Conservation (phyloP, 345 rosid genomes). For the Lepidium sativum region DNA sequence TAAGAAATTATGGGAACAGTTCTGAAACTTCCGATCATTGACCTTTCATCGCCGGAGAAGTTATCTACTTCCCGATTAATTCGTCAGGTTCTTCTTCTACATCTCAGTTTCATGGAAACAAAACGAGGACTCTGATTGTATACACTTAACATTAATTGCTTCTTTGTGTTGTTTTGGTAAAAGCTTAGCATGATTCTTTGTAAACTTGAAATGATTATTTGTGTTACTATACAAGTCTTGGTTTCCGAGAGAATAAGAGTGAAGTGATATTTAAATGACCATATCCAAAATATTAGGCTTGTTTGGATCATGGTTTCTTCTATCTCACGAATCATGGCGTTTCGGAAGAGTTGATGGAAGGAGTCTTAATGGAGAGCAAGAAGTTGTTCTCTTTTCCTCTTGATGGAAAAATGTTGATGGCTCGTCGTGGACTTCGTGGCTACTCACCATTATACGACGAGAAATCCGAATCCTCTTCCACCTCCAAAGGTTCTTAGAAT, state of each 20-base stretch:
- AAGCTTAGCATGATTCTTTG: background rate
- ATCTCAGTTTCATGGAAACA: background rate
- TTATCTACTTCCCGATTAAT: conserved; percentile 33
- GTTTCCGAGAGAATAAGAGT: background rate
- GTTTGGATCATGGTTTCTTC: conserved; percentile 71
- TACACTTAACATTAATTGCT: background rate
- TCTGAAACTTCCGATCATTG: conserved; percentile 42
- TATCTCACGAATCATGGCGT: conserved; percentile 80
- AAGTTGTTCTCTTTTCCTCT: conserved; percentile 64
- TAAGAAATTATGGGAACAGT: background rate
- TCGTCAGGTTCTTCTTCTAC: conserved; percentile 39
- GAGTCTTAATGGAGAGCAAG: conserved; percentile 44
- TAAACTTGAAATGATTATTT: background rate
- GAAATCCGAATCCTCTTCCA: conserved; percentile 19
- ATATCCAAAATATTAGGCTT: conserved; percentile 41
- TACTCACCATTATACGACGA: conserved; percentile 52
- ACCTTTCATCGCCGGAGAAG: conserved; percentile 39
- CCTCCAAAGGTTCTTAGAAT: conserved; percentile 2
- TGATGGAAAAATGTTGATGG: conserved; percentile 48
- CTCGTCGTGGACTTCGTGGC: conserved; percentile 43
- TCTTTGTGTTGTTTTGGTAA: background rate
- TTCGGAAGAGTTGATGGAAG: conserved; percentile 38
- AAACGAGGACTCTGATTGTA: background rate
- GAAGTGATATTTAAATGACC: background rate
- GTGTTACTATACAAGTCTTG: background rate